Evolutionary conservation across 2,329 filamentous ascomycete species (phyloP), one percentile per base, ranked within the genome.

Genomic region (Zelopaecilomyces penicillatus): DNA sequence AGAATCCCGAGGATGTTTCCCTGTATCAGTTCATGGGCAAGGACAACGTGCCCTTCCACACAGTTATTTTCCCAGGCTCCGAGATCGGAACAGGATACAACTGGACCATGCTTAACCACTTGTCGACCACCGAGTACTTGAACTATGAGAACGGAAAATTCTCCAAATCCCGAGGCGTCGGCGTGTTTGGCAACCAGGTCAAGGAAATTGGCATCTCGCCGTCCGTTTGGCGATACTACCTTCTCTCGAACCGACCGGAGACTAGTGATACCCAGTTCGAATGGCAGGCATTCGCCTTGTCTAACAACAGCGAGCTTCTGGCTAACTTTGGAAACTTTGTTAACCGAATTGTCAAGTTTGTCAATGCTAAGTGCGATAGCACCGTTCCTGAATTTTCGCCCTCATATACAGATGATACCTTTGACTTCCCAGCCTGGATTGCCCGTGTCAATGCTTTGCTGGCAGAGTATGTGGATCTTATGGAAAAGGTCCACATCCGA

Each of bases 11-110:
- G 37, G 75, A 95, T 31, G 89, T 96, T 39, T 78, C 84, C 59
- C 77, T 96, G 9, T 95, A 93, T 65, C 90, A 96, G 68, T 94
- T 96, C 73, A 87, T 95, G 80, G 90, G 90, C 67, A 96, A 95
- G 59, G 65, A 71, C 56, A 67, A 67, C 30, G 63, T 87, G 11
- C 81, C 81, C 29, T 67, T 66, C 54, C 89, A 95, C 69, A 86
- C 85, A 37, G 86, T 95, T 57, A 89, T 95, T 60, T 96, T 95
- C 73, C 91, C 91, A 2, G 86, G 79, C 30, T 89, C 83, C 36
- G 85, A 95, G 63, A 74, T 96, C 8, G 90, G 90, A 46, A 91
- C 89, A 0, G 73, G 76, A 37, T 83, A 95, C 55, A 82, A 83
- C 51, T 96, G 90, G 90, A 95, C 88, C 40, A 87, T 84, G 78